Base-by-base conservation (phyloP, 2,329 filamentous ascomycete genomes). In the Apiospora koreana region DNA sequence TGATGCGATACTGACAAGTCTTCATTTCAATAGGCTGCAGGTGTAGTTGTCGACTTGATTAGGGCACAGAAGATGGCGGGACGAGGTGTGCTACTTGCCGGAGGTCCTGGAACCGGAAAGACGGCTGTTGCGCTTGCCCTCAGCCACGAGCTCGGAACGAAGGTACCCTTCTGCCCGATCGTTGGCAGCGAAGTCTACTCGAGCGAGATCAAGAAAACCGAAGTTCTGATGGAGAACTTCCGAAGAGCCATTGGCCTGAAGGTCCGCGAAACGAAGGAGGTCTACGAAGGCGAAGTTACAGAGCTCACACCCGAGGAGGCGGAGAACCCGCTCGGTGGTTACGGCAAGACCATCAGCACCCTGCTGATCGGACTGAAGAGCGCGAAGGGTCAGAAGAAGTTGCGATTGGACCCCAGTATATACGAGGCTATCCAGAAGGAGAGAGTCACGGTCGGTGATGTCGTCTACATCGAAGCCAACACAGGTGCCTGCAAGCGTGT, bases 351-450 rank as follows among this genome's bases (percentile, higher is more conserved):
- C 38, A 98, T 99, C 81, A 96, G 94, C 81, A 97, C 97, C 75
- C 87, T 99, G 69, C 87, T 98, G 78, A 96, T 99, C 79, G 95
- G 94, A 14, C 85, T 99, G 76, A 97, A 98, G 87, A 97, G 94
- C 76, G 94, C 94, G 70, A 95, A 94, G 84, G 96, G 96, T 28
- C 97, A 97, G 78, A 99, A 99, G 89, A 98, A 98, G 87, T 88
- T 99, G 76, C 91, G 96, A 64, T 87, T 99, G 68, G 96, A 99
- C 81, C 96, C 96, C 12, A 97, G 94, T 83, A 98, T 99, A 83
- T 99, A 98, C 86, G 96, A 99, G 84, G 96, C 96, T 3, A 98
- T 99, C 77, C 96, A 98, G 81, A 98, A 98, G 85, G 96, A 99
- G 87, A 89, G 95, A 73, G 96, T 99, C 54, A 93, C 94, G 2